Evolutionary conservation across 306 rosid species (phyloP).

Genomic region (Abrus precatorius): DNA sequence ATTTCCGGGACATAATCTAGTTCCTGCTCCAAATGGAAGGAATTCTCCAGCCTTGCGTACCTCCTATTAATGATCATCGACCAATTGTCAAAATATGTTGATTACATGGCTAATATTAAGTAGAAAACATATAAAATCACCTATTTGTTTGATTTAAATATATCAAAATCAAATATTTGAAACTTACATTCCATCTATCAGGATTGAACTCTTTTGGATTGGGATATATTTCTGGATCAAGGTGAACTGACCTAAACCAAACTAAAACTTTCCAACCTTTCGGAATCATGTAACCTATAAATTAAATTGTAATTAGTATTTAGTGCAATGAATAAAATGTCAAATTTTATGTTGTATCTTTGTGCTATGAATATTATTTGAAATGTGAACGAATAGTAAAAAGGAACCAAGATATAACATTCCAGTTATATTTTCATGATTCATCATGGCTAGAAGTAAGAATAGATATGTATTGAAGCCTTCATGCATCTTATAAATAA

Average conservation of each 20-base stretch:
- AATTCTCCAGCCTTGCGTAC: constrained; percentile 71
- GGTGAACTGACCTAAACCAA: constrained; percentile 81
- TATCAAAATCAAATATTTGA: neutral
- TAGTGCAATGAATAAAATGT: neutral
- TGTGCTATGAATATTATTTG: neutral
- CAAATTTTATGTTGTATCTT: neutral
- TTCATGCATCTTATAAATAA: neutral
- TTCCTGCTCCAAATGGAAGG: constrained; percentile 88
- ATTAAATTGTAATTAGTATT: neutral
- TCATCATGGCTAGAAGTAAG: neutral
- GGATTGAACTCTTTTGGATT: constrained; percentile 75
- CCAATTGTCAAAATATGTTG: neutral
- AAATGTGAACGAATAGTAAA: no score
- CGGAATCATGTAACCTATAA: constrained; percentile 72
- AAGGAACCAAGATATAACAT: neutral
- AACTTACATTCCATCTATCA: constrained; percentile 73
- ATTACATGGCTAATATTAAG: neutral
- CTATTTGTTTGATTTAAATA: neutral
- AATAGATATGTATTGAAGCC: neutral
- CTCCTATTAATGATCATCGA: constrained; percentile 33
- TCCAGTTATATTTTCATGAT: neutral
- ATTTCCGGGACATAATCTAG: constrained; percentile 69
- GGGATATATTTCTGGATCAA: constrained; percentile 69
- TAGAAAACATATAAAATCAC: neutral
- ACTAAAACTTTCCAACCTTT: constrained; percentile 76